Evolutionary conservation across 352 stramenopile species (phyloP), one percentile per base, ranked within the genome.

Genomic region (Phytophthora citrophthora): DNA sequence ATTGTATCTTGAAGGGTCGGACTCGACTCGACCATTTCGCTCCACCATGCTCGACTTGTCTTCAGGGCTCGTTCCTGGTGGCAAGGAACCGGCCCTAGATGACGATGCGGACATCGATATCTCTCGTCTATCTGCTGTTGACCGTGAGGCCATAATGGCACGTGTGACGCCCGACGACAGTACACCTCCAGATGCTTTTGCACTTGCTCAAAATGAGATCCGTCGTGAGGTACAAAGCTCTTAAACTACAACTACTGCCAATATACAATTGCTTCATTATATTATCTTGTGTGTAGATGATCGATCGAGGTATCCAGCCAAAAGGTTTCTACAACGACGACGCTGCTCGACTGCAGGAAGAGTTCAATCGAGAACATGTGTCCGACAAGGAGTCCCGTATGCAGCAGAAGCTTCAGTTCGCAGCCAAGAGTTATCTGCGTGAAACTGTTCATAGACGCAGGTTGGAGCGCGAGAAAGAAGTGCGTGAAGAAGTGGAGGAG

Each of bases 321-420:
- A 91, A 94, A 46, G 86, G 82, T 11, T 94, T 93, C 46, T 94
- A 89, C 72, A 94, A 93, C 58, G 86, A 94, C 64, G 83, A 94
- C 63, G 86, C 83, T 18, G 74, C 76, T 29, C 79, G 83, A n/a
- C 72, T 94, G 9, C 86, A 94, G 51, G 83, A 94, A 26, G 81
- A 91, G 55, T 91, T 91, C 63, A 85, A 91, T 53, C 75, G 80
- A 46, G 83, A 93, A 46, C 80, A 93, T 64, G 70, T 68, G 23
- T 77, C 79, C 2, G 86, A 94, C 57, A 76, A 76, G 15, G 81
- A 91, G 27, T 75, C 74, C 34, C 76, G 86, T 32, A 76, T 86
- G 55, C 72, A 86, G 40, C 80, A 91, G 39, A 89, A 88, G 54
- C 18, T 90, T 47, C 82, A 92, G 64, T 66, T 84, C 11, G 83